These are phyloP conservation scores for Ensete ventricosum DNA, from an alignment of 176 grass and related monocot genomes.

Conservation along the genomic window DNA sequence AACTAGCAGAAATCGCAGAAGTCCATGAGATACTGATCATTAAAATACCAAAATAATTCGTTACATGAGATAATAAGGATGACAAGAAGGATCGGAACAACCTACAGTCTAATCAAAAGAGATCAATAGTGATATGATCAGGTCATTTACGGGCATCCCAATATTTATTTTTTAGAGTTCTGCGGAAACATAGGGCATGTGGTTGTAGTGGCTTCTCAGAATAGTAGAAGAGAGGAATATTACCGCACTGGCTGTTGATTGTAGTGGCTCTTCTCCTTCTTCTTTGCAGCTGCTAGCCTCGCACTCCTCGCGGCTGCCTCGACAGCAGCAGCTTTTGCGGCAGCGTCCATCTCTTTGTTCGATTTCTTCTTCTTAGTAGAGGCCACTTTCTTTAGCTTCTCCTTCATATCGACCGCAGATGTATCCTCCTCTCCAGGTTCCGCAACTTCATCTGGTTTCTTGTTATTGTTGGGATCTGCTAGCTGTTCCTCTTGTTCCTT, in stretches of 20 bases:
- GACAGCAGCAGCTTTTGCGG: not conserved
- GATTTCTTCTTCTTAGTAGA: slow-evolving; percentile 4
- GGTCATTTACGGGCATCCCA: not conserved
- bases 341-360: not conserved
- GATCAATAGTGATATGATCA: not conserved
- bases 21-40: not conserved
- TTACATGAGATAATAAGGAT: not conserved
- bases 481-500: slow-evolving; percentile 8
- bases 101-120: not conserved
- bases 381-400: not conserved
- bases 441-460: not conserved
- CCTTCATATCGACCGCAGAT: not conserved
- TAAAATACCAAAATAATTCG: not conserved
- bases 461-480: not conserved
- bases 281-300: slow-evolving; percentile 7
- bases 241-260: slow-evolving; percentile 8
- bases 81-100: not conserved
- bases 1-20: not conserved
- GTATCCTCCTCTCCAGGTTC: not conserved
- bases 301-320: slow-evolving; percentile 4
- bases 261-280: slow-evolving; percentile 11
- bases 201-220: no score
- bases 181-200: not conserved
- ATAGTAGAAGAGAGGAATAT: not conserved
- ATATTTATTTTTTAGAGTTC: not conserved